Base-by-base conservation (phyloP, 768 basidiomycete species). In the Termitomyces sp. region DNA sequence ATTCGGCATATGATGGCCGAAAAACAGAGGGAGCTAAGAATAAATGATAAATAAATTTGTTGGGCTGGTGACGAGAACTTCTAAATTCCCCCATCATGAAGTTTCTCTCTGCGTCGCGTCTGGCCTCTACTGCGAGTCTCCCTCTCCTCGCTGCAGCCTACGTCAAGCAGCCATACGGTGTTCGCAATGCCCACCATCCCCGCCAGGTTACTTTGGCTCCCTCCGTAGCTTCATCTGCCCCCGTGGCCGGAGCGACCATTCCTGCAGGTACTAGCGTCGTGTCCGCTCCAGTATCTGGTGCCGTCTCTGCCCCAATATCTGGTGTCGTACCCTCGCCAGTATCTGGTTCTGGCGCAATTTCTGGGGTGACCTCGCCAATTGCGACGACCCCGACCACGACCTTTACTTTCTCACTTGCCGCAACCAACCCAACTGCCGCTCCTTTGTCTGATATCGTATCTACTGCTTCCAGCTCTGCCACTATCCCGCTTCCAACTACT, bases 351-450 rank as follows among this genome's bases (percentile, higher is more conserved):
- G 30, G 37, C 21, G 50, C 11, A 15, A 26, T 14, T n/a, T 43
- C 56, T 31, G 40, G 30, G 45, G 42, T 45, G 4, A 30, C 15
- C 28, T n/a, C 47, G 3, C 48, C 17, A 28, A 53, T 67, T 40
- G 55, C 64, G 33, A 54, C 71, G 11, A 60, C 60, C 21, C 64
- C 70, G n/a, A 60, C 71, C 2, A 70, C 75, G 0, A 68, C 70
- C 11, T 71, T 72, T 52, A 68, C 78, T 5, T 74, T 83, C 67
- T 70, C 78, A 17, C 69, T 84, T 19, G 59, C 67, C 9, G 68
- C 81, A 3, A 76, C 77, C 7, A 84, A 86, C 66, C 83, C 85
- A 0, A 86, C 84, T 31, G 85, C 85, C 43, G 69, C 83, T 47
- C 83, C 85, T 14, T 68, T 87, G 47, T 67, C 78, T 1, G 67